Percentiles rank a stretch among this genome's conserved stretches.
Evolutionary conservation across 1,284 basidiomycete genomes (phyloP).

Genomic region (Veloporphyrellus conicus): DNA sequence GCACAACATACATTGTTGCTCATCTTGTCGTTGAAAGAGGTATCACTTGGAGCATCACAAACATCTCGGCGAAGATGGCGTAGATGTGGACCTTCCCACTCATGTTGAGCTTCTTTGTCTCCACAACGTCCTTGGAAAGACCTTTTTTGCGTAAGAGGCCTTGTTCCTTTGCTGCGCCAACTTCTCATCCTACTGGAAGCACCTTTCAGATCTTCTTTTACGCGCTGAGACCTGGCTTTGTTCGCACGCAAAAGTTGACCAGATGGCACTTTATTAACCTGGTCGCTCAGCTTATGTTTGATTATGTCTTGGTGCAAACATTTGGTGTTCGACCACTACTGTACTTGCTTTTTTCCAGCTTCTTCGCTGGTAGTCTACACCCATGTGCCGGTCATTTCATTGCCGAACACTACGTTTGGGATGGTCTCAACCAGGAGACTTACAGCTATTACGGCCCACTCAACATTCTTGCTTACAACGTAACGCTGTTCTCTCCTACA

Average conservation of each 20-base stretch:
- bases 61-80: constrained; percentile 90
- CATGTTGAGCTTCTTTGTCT: constrained; percentile 79
- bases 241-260: constrained; percentile 79
- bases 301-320: constrained; percentile 62
- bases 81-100: constrained; percentile 94
- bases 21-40: constrained; percentile 40
- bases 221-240: constrained; percentile 92
- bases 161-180: background rate
- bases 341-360: constrained; percentile 84
- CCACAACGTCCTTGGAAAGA: constrained; percentile 95
- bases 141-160: constrained; percentile 83
- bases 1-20: background rate
- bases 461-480: constrained; percentile 93
- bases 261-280: constrained; percentile 85
- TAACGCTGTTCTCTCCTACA: constrained; percentile 36
- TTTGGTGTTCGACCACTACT: constrained; percentile 65
- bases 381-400: constrained; percentile 98
- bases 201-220: constrained; percentile 99
- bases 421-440: constrained; percentile 87
- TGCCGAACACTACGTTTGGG: constrained; percentile 94
- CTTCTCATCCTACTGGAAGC: constrained; percentile 37
- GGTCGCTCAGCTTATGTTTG: constrained; percentile 64
- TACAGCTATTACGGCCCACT: constrained; percentile 95
- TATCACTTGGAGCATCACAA: constrained; percentile 97
- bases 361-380: constrained; percentile 94